phyloP scores from a whole-genome alignment of 2,329 filamentous ascomycete species.

The Alternaria brassicae region DNA sequence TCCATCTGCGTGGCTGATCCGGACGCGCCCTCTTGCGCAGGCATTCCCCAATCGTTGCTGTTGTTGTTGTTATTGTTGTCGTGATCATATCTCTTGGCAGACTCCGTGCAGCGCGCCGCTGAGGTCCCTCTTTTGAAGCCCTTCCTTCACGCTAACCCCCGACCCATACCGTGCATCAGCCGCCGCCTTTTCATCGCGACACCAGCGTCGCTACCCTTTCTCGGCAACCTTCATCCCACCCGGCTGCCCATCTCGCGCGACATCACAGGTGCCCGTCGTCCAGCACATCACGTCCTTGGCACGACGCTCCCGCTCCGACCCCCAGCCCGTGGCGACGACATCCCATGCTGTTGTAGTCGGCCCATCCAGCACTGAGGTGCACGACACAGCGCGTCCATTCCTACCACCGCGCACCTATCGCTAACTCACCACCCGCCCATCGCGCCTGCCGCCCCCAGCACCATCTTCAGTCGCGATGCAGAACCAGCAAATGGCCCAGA shows the following conservation, averaged over 20 bases:
- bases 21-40: constrained; percentile 14
- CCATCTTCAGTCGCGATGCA: constrained; percentile 40
- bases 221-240: constrained; percentile 10
- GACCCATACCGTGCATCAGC: constrained; percentile 24
- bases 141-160: constrained; percentile 23
- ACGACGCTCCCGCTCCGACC: constrained; percentile 25
- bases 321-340: constrained; percentile 35
- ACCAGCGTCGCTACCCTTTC: constrained; percentile 15
- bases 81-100: constrained; percentile 16
- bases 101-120: constrained; percentile 15
- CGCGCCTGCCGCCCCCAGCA: constrained; percentile 29
- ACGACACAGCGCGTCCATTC: constrained; percentile 22
- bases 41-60: background rate
- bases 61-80: constrained; percentile 15
- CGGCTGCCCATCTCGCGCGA: constrained; percentile 15
- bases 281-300: constrained; percentile 14
- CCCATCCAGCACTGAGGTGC: constrained; percentile 37
- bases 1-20: background rate
- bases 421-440: constrained; percentile 22
- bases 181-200: constrained; percentile 25
- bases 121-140: constrained; percentile 18
- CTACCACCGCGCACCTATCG: constrained; percentile 22
- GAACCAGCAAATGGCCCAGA: constrained; percentile 65
- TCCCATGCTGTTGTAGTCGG: constrained; percentile 41
- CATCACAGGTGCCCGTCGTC: constrained; percentile 3